phyloP scores from a whole-genome alignment of 495 filamentous ascomycete genomes.

The Aspergillus leporis region DNA sequence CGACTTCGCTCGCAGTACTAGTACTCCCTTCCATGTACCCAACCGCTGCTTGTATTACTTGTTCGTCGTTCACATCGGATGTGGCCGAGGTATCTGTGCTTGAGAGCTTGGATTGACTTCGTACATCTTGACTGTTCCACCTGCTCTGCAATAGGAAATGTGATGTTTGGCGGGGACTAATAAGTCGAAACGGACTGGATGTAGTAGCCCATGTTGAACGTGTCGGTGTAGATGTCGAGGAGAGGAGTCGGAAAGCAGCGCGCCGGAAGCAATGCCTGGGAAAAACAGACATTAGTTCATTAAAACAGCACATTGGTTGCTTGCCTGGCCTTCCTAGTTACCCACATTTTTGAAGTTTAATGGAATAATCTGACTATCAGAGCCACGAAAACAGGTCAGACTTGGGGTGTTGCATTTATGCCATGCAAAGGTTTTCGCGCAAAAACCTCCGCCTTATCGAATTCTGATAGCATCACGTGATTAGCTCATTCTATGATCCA shows the following conservation, averaged over 20 bases:
- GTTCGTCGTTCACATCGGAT: conserved; percentile 2
- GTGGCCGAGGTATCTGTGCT: neutral
- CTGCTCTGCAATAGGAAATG: conserved; percentile 37
- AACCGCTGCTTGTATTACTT: neutral
- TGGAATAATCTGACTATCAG: neutral
- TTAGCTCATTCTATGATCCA: too few species aligned
- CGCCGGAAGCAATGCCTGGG: conserved; percentile 56
- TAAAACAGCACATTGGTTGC: neutral
- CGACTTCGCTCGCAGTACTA: neutral
- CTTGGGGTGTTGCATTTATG: neutral
- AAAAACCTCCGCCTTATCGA: too few species aligned
- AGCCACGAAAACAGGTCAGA: neutral
- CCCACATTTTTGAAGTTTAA: neutral
- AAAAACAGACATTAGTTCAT: neutral
- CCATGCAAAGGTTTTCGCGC: too few species aligned
- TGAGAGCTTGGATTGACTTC: conserved; percentile 14
- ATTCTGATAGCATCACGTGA: too few species aligned
- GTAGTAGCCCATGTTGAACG: conserved; percentile 44
- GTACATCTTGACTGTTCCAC: conserved; percentile 42
- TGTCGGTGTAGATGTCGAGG: conserved; percentile 47
- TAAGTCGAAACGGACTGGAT: conserved; percentile 27
- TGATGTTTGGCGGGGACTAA: conserved; percentile 23
- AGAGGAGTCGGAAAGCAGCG: conserved; percentile 52
- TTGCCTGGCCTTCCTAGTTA: neutral
- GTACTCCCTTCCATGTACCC: neutral